Conservation (phyloP, 1,284 basidiomycete species). For the Ceratobasidium sp. region DNA sequence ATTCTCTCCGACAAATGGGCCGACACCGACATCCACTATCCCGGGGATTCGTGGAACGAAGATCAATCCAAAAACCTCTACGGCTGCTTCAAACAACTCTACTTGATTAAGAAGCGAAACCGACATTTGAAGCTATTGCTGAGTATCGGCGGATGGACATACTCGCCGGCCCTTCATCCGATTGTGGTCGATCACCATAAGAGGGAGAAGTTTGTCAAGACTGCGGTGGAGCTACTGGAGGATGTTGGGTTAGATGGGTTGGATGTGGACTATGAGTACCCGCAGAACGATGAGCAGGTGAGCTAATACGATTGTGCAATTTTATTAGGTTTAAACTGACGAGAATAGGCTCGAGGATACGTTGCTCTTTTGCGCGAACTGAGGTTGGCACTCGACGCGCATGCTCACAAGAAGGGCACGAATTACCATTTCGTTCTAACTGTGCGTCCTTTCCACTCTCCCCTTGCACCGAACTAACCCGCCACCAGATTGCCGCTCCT, state of each 20-base stretch:
- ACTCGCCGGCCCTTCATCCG: conserved; percentile 84
- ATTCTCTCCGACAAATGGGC: conserved; percentile 91
- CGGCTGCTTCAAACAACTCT: conserved; percentile 94
- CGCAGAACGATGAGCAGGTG: conserved; percentile 72
- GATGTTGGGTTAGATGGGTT: conserved; percentile 82
- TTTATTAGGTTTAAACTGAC: no score
- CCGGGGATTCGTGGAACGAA: conserved; percentile 87
- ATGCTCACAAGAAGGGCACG: conserved; percentile 70
- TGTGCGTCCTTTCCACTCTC: conserved; percentile 62
- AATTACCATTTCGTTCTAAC: conserved; percentile 80
- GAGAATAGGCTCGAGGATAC: conserved; percentile 72
- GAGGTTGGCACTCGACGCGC: conserved; percentile 75
- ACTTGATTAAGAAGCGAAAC: conserved; percentile 88
- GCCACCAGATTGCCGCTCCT: conserved; percentile 86
- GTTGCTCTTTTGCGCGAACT: conserved; percentile 79
- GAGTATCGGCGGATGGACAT: conserved; percentile 93
- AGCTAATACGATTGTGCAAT: neutral
- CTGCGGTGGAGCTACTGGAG: conserved; percentile 84
- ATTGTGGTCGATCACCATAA: conserved; percentile 74
- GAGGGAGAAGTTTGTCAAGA: conserved; percentile 82
- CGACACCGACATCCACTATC: conserved; percentile 90
- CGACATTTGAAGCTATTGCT: conserved; percentile 87
- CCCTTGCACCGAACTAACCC: neutral
- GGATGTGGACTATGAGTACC: conserved; percentile 90
- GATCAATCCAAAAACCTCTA: conserved; percentile 88